These are phyloP conservation scores for Plasmodium chabaudi DNA, from an alignment of 169 alveolate genomes.

Conservation along the genomic window DNA sequence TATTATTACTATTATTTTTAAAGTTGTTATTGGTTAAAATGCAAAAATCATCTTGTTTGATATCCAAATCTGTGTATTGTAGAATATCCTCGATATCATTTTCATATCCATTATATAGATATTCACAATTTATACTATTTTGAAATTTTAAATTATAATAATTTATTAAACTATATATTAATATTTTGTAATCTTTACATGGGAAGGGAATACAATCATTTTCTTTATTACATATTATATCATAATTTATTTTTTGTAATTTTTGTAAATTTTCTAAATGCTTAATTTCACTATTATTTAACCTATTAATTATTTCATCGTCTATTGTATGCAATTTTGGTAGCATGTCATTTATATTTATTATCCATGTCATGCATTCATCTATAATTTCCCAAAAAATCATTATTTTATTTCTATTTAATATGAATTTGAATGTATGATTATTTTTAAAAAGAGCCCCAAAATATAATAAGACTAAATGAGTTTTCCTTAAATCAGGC, in stretches of 20 bases:
- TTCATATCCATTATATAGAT: neutral
- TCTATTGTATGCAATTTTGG: constrained; percentile 58
- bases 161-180: constrained; percentile 32
- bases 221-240: constrained; percentile 5
- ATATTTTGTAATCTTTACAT: constrained; percentile 22
- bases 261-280: constrained; percentile 47
- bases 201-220: neutral
- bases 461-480: constrained; percentile 45
- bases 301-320: constrained; percentile 9
- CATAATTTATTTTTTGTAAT: constrained; percentile 58
- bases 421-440: constrained; percentile 65
- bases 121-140: neutral
- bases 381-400: constrained; percentile 73
- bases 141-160: constrained; percentile 18
- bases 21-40: constrained; percentile 31
- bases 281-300: constrained; percentile 50
- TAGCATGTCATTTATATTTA: constrained; percentile 42
- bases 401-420: constrained; percentile 44
- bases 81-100: neutral
- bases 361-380: constrained; percentile 38
- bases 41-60: constrained; percentile 15
- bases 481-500: constrained; percentile 68
- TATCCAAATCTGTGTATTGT: constrained; percentile 14
- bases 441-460: constrained; percentile 64
- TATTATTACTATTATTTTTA: constrained; percentile 2